Conservation (phyloP, 2,329 filamentous ascomycete species). For the Aureobasidium musti region DNA sequence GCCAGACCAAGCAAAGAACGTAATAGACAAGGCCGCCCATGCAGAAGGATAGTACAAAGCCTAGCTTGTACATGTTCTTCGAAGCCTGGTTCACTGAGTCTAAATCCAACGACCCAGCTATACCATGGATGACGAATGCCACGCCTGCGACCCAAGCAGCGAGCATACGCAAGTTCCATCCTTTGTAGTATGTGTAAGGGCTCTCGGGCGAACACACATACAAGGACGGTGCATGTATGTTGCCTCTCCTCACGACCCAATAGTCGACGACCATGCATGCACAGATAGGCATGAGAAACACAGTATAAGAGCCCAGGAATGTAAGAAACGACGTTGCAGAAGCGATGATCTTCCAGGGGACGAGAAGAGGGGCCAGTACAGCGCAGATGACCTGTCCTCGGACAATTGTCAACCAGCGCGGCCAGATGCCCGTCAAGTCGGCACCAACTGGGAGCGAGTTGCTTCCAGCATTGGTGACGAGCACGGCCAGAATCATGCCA, state of each 20-base stretch:
- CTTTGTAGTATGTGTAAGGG: conserved; percentile 16
- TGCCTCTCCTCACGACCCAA: conserved; percentile 8
- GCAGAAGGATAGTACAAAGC: conserved; percentile 10
- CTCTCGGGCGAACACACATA: conserved; percentile 1
- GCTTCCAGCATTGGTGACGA: conserved; percentile 12
- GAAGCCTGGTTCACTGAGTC: background rate
- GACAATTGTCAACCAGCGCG: conserved; percentile 11
- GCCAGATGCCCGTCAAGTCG: conserved; percentile 5
- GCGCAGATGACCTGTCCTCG: conserved; percentile 6
- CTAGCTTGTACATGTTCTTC: conserved; percentile 18
- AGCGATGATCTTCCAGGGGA: conserved; percentile 23
- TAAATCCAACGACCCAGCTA: background rate
- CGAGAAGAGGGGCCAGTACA: background rate
- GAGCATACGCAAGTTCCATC: conserved; percentile 17
- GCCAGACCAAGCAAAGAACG: conserved; percentile 10
- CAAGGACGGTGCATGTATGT: conserved; percentile 1
- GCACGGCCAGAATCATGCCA: conserved; percentile 17
- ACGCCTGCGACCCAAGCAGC: conserved; percentile 11
- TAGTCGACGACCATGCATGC: conserved; percentile 15
- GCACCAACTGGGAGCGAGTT: conserved; percentile 17
- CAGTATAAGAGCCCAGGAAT: conserved; percentile 7
- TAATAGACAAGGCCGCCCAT: conserved; percentile 10
- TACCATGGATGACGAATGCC: conserved; percentile 6
- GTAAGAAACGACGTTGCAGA: conserved; percentile 15
- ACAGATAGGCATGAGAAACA: conserved; percentile 20